A percentile compares a stretch with the other conserved stretches of the same genome.
phyloP scores from a whole-genome alignment of 2,329 filamentous ascomycete species.

The Ophiostoma australiae region DNA sequence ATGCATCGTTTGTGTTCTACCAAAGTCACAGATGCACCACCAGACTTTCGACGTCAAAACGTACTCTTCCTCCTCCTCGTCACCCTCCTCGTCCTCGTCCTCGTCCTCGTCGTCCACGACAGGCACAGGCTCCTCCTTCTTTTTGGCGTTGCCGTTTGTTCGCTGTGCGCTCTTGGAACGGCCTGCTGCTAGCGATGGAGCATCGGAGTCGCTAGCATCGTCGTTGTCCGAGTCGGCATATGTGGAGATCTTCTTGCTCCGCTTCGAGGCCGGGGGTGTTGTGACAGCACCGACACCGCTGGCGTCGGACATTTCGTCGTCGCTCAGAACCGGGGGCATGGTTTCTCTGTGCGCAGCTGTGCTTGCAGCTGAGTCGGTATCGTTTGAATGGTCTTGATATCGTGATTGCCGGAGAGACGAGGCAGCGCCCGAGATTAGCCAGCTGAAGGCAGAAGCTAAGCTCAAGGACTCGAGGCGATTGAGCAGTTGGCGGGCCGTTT shows the following conservation, averaged over 20 bases:
- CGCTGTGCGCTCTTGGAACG: constrained; percentile 4
- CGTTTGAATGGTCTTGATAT: background rate
- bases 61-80: constrained; percentile 32
- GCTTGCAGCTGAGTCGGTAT: background rate
- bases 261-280: constrained; percentile 28
- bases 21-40: no score
- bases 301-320: constrained; percentile 39
- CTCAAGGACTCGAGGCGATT: background rate
- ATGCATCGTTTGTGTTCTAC: constrained; percentile 19
- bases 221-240: constrained; percentile 30
- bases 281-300: constrained; percentile 30
- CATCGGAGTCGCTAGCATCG: constrained; percentile 27
- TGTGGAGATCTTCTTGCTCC: constrained; percentile 36
- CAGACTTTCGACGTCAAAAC: background rate
- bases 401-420: background rate
- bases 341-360: background rate
- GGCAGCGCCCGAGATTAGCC: background rate
- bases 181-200: constrained; percentile 28
- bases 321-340: constrained; percentile 38
- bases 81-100: constrained; percentile 32
- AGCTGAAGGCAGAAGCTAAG: background rate
- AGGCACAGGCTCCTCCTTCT: background rate
- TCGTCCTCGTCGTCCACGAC: constrained; percentile 24
- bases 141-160: constrained; percentile 15
- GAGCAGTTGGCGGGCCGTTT: background rate